These are phyloP conservation scores for Ustilago shanxiensis DNA, from an alignment of 1,284 basidiomycete genomes.

Conservation along the genomic window DNA sequence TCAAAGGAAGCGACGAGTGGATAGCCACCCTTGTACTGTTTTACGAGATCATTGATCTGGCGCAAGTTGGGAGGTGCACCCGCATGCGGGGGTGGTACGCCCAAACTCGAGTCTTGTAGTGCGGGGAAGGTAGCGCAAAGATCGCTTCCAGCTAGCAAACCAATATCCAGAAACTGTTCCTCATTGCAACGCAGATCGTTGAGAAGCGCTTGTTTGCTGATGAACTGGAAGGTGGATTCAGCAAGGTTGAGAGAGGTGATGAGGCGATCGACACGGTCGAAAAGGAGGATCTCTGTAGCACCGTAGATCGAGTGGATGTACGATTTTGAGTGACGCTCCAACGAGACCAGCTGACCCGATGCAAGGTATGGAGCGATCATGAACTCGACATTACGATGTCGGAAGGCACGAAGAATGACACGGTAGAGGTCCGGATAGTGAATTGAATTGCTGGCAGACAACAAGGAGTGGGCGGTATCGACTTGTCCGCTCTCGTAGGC, in stretches of 20 bases:
- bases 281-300: slow-evolving; percentile 88
- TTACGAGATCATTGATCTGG: slow-evolving; percentile 71
- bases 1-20: slow-evolving; percentile 60
- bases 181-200: slow-evolving; percentile 81
- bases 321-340: slow-evolving; percentile 89
- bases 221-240: slow-evolving; percentile 78
- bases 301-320: slow-evolving; percentile 97
- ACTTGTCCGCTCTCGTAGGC: slow-evolving; percentile 73
- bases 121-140: slow-evolving; percentile 85
- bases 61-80: slow-evolving; percentile 58
- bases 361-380: slow-evolving; percentile 94
- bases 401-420: slow-evolving; percentile 89
- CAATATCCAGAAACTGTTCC: slow-evolving; percentile 95
- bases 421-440: slow-evolving; percentile 83
- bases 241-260: slow-evolving; percentile 80
- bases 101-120: slow-evolving; percentile 74
- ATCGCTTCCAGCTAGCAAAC: slow-evolving; percentile 90
- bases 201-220: slow-evolving; percentile 83
- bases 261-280: slow-evolving; percentile 86
- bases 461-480: slow-evolving; percentile 84
- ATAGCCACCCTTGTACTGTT: slow-evolving; percentile 62
- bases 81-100: slow-evolving; percentile 39
- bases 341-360: slow-evolving; percentile 91
- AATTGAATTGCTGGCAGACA: slow-evolving; percentile 79
- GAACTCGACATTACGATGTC: slow-evolving; percentile 95